Evolutionary conservation across 805 yeast genomes (phyloP).

Genomic region (Wickerhamomyces subpelliculosus): DNA sequence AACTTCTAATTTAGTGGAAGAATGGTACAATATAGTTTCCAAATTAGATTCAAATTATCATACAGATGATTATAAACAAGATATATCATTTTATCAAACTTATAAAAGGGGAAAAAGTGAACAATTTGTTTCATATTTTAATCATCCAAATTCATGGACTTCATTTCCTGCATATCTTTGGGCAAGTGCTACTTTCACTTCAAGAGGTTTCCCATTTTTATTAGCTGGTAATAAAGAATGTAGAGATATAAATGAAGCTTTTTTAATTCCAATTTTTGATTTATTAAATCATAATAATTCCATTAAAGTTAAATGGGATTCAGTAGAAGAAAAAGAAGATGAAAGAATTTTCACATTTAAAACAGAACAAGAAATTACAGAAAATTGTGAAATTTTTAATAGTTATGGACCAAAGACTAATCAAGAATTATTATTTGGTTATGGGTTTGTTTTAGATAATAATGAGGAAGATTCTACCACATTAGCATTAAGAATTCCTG

Average conservation of each 20-base stretch:
- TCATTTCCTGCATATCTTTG: constrained; percentile 66
- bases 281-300: constrained; percentile 64
- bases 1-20: constrained; percentile 40
- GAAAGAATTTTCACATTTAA: constrained; percentile 34
- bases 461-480: constrained; percentile 55
- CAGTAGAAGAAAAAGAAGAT: constrained; percentile 5
- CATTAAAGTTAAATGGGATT: constrained; percentile 59
- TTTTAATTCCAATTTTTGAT: constrained; percentile 75
- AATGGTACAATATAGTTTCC: constrained; percentile 41
- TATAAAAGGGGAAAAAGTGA: constrained; percentile 16
- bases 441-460: constrained; percentile 64
- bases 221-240: constrained; percentile 33
- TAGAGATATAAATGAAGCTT: constrained; percentile 45
- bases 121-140: constrained; percentile 20
- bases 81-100: constrained; percentile 22
- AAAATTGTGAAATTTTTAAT: constrained; percentile 54
- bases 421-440: constrained; percentile 72
- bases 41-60: constrained; percentile 13
- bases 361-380: constrained; percentile 24
- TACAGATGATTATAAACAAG: constrained; percentile 15
- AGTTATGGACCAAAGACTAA: constrained; percentile 87
- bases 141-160: constrained; percentile 42
- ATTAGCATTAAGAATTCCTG: constrained; percentile 49
- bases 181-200: constrained; percentile 63
- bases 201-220: constrained; percentile 77